Evolutionary conservation across 306 rosid species (phyloP).

Genomic region (Oemleria cerasiformis): DNA sequence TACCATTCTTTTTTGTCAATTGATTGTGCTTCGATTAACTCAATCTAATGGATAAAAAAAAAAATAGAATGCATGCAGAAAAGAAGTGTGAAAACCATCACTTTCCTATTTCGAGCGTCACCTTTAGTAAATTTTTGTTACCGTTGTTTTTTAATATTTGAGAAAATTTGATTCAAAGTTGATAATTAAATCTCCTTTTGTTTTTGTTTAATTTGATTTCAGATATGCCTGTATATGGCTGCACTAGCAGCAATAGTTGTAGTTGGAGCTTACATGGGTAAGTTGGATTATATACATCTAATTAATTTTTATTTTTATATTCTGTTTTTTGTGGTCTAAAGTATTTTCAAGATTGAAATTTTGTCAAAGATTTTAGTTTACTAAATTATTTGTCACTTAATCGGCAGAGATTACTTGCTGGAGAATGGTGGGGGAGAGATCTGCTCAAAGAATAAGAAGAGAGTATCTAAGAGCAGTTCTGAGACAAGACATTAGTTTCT

Average conservation of each 20-base stretch:
- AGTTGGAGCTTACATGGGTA: constrained; percentile 86
- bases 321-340: not conserved
- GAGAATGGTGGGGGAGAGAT: constrained; percentile 88
- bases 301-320: not conserved
- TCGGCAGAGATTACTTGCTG: constrained; percentile 87
- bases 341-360: not conserved
- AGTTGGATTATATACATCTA: constrained; percentile 14
- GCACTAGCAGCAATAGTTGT: constrained; percentile 64
- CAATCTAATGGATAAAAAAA: too few relatives aligned
- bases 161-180: too few relatives aligned
- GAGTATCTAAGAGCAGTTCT: constrained; percentile 70
- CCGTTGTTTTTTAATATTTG: too few relatives aligned
- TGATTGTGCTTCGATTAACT: too few relatives aligned
- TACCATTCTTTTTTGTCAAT: too few relatives aligned
- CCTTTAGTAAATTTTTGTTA: too few relatives aligned
- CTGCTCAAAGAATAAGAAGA: constrained; percentile 76
- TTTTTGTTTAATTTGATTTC: constrained; percentile 34
- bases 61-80: too few relatives aligned
- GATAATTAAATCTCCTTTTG: not conserved
- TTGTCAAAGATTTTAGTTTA: not conserved
- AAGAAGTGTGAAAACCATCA: too few relatives aligned
- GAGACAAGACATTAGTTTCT: constrained; percentile 70
- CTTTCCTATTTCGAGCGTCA: too few relatives aligned
- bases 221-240: constrained; percentile 67
- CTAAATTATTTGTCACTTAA: constrained; percentile 8